These are phyloP conservation scores for Aspergillus quadrilineatus DNA, from an alignment of 2,329 filamentous ascomycete species.

Conservation along the genomic window DNA sequence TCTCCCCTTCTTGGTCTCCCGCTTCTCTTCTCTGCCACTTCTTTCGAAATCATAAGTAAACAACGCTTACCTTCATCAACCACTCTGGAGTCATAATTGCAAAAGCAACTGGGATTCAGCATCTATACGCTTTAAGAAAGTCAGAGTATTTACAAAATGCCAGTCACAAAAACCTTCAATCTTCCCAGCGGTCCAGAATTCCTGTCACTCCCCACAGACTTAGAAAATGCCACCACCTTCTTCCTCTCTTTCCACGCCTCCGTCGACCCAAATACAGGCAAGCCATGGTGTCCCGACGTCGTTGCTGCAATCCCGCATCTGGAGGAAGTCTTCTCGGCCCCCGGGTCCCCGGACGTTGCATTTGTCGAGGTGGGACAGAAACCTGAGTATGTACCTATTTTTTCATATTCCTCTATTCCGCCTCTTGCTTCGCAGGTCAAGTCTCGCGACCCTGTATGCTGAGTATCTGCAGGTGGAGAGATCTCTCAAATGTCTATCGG, in stretches of 20 bases:
- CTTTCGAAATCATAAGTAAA: no score
- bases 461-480: slow-evolving; percentile 34
- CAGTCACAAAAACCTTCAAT: slow-evolving; percentile 23
- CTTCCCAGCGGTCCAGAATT: slow-evolving; percentile 19
- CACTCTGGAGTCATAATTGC: no score
- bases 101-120: no score
- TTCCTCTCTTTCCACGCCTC: slow-evolving; percentile 43
- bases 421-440: neutral
- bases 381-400: slow-evolving; percentile 30
- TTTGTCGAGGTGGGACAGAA: slow-evolving; percentile 39
- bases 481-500: slow-evolving; percentile 34
- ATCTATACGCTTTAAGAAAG: no score
- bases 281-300: slow-evolving; percentile 45
- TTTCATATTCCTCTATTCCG: neutral
- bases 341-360: slow-evolving; percentile 25
- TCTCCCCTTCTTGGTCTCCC: no score
- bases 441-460: neutral
- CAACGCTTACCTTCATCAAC: no score
- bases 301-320: slow-evolving; percentile 37
- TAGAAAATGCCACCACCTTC: slow-evolving; percentile 14
- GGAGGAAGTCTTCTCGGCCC: slow-evolving; percentile 28
- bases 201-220: slow-evolving; percentile 29
- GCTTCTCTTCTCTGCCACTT: no score
- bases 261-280: slow-evolving; percentile 34
- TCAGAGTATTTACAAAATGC: slow-evolving; percentile 23